phyloP scores from a whole-genome alignment of 495 filamentous ascomycete genomes.

The Aspergillus indologenus region DNA sequence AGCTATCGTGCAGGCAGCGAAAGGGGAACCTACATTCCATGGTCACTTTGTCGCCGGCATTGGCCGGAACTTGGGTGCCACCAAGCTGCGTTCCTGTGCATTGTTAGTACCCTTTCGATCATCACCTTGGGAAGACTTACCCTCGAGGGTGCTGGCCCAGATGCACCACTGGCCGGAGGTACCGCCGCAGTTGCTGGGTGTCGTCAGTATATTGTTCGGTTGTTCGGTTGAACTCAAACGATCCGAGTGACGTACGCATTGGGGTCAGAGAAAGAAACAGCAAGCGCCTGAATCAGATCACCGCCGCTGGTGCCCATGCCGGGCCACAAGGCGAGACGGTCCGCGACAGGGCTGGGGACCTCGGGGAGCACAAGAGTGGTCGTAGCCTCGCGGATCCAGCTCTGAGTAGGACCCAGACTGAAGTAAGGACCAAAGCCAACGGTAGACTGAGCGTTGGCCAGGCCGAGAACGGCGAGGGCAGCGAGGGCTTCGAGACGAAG shows the following conservation, averaged over 20 bases:
- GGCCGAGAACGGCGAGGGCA: conserved; percentile 14
- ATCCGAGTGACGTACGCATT: conserved; percentile 14
- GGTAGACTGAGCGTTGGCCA: conserved; percentile 19
- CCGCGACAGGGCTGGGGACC: conserved; percentile 25
- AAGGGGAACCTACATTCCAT: conserved; percentile 22
- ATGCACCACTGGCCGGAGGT: conserved; percentile 33
- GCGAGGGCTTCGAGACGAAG: conserved; percentile 8
- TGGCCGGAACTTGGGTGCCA: conserved; percentile 22
- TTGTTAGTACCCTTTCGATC: neutral
- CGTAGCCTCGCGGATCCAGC: conserved; percentile 34
- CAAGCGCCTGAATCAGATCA: conserved; percentile 37
- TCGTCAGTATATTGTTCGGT: too few species aligned
- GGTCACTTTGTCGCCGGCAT: conserved; percentile 21
- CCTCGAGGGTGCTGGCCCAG: conserved; percentile 34
- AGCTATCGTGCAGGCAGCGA: neutral
- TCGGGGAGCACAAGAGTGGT: conserved; percentile 33
- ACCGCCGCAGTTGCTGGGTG: conserved; percentile 31
- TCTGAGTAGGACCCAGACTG: conserved; percentile 32
- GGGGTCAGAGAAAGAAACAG: conserved; percentile 31
- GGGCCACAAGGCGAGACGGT: conserved; percentile 36
- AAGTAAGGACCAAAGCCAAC: conserved; percentile 34
- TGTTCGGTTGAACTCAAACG: too few species aligned
- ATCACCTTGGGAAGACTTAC: conserved; percentile 5
- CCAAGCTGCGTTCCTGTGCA: conserved; percentile 17
- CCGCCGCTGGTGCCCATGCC: conserved; percentile 39